Base-by-base conservation (phyloP, 1,284 basidiomycete species). In the Phellopilus nigrolimitatus region DNA sequence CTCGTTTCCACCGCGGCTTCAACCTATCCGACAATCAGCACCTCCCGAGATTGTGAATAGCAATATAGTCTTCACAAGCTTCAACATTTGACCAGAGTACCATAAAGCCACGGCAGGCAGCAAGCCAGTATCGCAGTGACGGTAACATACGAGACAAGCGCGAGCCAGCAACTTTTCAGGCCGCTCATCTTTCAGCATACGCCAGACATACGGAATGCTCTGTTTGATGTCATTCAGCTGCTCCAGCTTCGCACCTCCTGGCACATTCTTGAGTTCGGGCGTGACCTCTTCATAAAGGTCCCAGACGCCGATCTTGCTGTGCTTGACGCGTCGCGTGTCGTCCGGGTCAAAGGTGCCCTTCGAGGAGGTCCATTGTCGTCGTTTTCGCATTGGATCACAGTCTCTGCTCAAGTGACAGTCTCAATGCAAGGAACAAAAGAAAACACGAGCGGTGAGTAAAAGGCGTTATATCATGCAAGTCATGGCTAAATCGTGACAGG, bases 221-320 rank as follows among this genome's bases (percentile, higher is more conserved):
- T 75, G 71, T 28, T 70, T 57, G 53, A 79, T 65, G 51, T 78
- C 75, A 10, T 74, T 61, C n/a, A 72, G 71, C 7, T 68, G 69
- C 60, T 84, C 75, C 3, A 79, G 60, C 44, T 67, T 68, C 15
- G 70, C 68, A 21, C 68, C 68, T 21, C 70, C 66, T 8, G 73
- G 74, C 22, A 76, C 59, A 44, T 65, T 60, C 37, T 61, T 63
- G 28, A 76, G 60, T 47, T 69, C 66, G 15, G 70, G 65, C 44
- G 69, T 64, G 28, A 67, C 69, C 59, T 86, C 77, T 60, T 85
- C 76, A 62, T 88, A 88, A 38, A 86, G 65, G 62, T 88, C 84
- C 85, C 85, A 88, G 22, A 87, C 78, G 41, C 85, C 86, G 28
- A 87, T 57, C 38, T 70, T 72, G 3, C 75, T 79, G 60, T 85